Conservation (phyloP, 148 eudicot species). For the Silene uniflora region DNA sequence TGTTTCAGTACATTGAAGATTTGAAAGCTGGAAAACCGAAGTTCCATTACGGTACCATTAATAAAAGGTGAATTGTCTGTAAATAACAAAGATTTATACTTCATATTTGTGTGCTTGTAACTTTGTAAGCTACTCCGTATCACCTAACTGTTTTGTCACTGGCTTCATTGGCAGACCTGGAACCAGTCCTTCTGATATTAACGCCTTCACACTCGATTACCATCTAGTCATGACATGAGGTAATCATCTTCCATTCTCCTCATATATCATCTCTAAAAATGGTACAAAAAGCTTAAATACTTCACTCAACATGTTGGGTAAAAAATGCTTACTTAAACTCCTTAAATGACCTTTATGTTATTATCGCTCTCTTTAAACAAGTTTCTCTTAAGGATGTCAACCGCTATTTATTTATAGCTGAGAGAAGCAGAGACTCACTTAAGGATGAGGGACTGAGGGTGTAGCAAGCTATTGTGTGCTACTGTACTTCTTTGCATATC, state of each 20-base stretch:
- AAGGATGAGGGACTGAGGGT: no score
- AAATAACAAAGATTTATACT: slow-evolving; percentile 2
- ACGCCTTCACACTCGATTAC: slow-evolving; percentile 71
- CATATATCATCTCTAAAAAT: neutral
- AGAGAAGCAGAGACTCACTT: no score
- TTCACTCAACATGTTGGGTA: no score
- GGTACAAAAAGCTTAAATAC: no score
- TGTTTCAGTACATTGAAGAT: slow-evolving; percentile 79
- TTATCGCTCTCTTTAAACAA: neutral
- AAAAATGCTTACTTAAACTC: no score
- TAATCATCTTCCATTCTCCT: slow-evolving; percentile 4
- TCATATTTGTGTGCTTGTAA: neutral
- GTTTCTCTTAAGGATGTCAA: no score
- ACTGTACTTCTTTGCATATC: no score
- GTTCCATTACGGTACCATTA: slow-evolving; percentile 91
- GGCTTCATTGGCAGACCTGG: slow-evolving; percentile 66
- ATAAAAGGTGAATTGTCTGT: slow-evolving; percentile 51
- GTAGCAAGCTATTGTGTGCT: no score
- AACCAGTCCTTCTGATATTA: slow-evolving; percentile 83
- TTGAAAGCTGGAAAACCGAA: slow-evolving; percentile 62
- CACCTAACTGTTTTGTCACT: slow-evolving; percentile 1
- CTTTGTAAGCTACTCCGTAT: neutral
- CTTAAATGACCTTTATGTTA: no score
- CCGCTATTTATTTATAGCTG: no score
- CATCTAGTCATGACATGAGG: slow-evolving; percentile 55